A percentile compares a stretch with the other conserved stretches of the same genome.
phyloP scores from a whole-genome alignment of 331 rosid genomes.

The Dryas integrifolia region DNA sequence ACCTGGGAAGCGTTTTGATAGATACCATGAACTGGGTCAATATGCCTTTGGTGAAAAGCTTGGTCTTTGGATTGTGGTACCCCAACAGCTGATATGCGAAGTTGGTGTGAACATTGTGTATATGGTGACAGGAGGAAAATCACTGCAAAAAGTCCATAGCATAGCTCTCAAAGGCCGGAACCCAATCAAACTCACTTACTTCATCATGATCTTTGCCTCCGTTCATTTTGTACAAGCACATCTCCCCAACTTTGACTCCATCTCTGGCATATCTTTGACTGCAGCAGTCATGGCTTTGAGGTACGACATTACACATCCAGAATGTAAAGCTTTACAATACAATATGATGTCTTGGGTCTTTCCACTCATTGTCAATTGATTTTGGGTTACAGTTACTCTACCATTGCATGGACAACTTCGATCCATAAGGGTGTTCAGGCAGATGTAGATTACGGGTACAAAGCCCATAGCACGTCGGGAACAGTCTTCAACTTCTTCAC shows the following conservation, averaged over 20 bases:
- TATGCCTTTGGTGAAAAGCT: slow-evolving; percentile 70
- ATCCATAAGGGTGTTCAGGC: slow-evolving; percentile 48
- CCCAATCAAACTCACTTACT: slow-evolving; percentile 49
- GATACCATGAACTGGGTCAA: slow-evolving; percentile 75
- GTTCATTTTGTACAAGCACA: slow-evolving; percentile 66
- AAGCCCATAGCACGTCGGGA: slow-evolving; percentile 33
- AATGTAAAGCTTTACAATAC: no score
- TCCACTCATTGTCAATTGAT: background rate
- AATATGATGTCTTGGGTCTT: no score
- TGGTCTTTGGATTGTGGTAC: slow-evolving; percentile 74
- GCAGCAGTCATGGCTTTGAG: slow-evolving; percentile 74
- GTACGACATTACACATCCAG: slow-evolving; percentile 25
- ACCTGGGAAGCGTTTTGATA: slow-evolving; percentile 64
- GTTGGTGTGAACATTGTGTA: slow-evolving; percentile 55
- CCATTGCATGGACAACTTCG: slow-evolving; percentile 61
- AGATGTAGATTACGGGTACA: slow-evolving; percentile 43
- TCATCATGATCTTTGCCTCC: slow-evolving; percentile 72
- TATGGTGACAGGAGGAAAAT: slow-evolving; percentile 71
- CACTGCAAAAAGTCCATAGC: slow-evolving; percentile 52
- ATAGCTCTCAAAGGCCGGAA: slow-evolving; percentile 24
- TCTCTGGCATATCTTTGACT: slow-evolving; percentile 59
- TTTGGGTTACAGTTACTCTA: slow-evolving; percentile 58
- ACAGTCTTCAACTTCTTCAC: slow-evolving; percentile 52
- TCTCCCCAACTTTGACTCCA: slow-evolving; percentile 69
- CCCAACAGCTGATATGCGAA: slow-evolving; percentile 63